phyloP scores from a whole-genome alignment of 352 stramenopile genomes.

The Phytophthora tentaculata region DNA sequence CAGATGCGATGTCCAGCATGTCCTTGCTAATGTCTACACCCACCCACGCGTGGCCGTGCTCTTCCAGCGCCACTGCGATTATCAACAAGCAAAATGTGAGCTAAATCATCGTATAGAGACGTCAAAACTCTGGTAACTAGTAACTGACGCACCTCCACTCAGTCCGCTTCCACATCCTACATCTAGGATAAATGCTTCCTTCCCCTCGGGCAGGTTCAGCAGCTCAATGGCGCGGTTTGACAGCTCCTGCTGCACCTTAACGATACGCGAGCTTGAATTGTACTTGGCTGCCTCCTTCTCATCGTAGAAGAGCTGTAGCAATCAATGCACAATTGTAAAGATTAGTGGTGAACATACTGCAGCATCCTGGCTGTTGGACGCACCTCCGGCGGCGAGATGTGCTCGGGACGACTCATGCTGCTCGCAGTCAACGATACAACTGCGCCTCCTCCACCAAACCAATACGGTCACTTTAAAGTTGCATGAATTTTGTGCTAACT shows the following conservation, averaged over 20 bases:
- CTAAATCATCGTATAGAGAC: constrained; percentile 1
- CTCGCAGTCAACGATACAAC: constrained; percentile 13
- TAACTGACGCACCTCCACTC: constrained; percentile 81
- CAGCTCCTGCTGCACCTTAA: constrained; percentile 95
- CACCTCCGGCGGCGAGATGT: constrained; percentile 86
- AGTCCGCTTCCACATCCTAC: constrained; percentile 97
- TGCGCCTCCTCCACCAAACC: constrained; percentile 32
- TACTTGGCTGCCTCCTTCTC: constrained; percentile 94
- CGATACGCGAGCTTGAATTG: constrained; percentile 92
- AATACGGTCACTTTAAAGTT: constrained; percentile 9
- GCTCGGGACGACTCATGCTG: constrained; percentile 86
- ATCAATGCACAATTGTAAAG: constrained; percentile 11
- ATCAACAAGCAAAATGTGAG: constrained; percentile 24
- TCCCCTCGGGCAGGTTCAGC: constrained; percentile 91
- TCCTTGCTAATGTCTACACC: constrained; percentile 98
- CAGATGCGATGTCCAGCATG: constrained; percentile 99
- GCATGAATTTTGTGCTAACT: too few species aligned
- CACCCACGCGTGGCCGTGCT: constrained; percentile 97
- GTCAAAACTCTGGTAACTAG: constrained; percentile 7
- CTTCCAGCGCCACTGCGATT: constrained; percentile 78
- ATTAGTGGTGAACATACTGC: neutral
- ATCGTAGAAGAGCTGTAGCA: constrained; percentile 90
- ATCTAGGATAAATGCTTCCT: constrained; percentile 94
- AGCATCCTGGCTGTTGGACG: constrained; percentile 11
- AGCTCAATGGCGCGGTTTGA: constrained; percentile 97